Percentiles rank a stretch among this genome's conserved stretches.
Evolutionary conservation across 108 stramenopile genomes (phyloP).

Genomic region (Nitzschia palea): DNA sequence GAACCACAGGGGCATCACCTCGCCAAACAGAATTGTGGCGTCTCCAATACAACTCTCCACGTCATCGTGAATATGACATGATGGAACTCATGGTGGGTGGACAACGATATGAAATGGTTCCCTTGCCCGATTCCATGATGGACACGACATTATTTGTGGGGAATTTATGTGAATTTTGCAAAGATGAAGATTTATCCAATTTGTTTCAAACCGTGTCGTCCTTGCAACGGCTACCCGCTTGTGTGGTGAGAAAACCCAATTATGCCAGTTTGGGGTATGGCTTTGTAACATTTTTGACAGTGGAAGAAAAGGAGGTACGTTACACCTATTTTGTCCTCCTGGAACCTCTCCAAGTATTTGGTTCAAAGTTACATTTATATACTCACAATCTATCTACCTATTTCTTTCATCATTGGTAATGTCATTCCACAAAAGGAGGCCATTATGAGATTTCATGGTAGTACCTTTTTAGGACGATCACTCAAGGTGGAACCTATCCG

Average conservation of each 20-base stretch:
- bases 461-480: conserved; percentile 50
- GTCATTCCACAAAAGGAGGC: too few species aligned
- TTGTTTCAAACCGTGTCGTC: conserved; percentile 60
- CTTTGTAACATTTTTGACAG: conserved; percentile 67
- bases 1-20: too few species aligned
- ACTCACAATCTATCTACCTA: too few species aligned
- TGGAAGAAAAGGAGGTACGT: conserved; percentile 8
- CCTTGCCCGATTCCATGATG: conserved; percentile 77
- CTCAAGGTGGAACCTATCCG: conserved; percentile 73
- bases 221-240: conserved; percentile 67
- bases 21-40: too few species aligned
- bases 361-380: too few species aligned
- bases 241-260: conserved; percentile 75
- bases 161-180: conserved; percentile 75
- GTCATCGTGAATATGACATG: conserved; percentile 50
- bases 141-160: conserved; percentile 82
- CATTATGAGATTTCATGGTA: conserved; percentile 63
- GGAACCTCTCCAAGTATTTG: too few species aligned
- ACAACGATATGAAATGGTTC: conserved; percentile 73
- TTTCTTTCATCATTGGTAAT: too few species aligned
- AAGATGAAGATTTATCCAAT: conserved; percentile 70
- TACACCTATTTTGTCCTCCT: background rate
- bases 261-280: conserved; percentile 64
- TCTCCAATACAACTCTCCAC: too few species aligned
- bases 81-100: conserved; percentile 73